Percentiles rank a stretch among this genome's conserved stretches.
phyloP scores from a whole-genome alignment of 345 rosid genomes.

The Populus nigra region DNA sequence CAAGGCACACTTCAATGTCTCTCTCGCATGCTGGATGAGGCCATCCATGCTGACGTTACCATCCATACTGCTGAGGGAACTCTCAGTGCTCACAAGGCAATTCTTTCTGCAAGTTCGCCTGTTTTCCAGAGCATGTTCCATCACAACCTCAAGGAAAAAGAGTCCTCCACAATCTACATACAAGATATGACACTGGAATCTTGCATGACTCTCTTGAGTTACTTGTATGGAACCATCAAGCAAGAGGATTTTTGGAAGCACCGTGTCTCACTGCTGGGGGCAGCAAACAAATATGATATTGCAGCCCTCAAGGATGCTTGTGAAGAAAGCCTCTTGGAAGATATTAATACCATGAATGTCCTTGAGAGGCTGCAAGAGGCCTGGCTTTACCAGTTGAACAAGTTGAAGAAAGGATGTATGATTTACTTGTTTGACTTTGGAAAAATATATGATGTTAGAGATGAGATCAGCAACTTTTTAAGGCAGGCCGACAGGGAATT shows the following conservation, averaged over 20 bases:
- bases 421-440: slow-evolving; percentile 83
- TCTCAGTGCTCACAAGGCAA: slow-evolving; percentile 76
- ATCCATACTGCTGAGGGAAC: slow-evolving; percentile 77
- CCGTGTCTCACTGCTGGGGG: slow-evolving; percentile 66
- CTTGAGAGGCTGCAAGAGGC: slow-evolving; percentile 90
- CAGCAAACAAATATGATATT: slow-evolving; percentile 85
- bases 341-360: slow-evolving; percentile 73
- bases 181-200: slow-evolving; percentile 83
- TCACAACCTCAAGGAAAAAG: slow-evolving; percentile 88
- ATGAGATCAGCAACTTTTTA: slow-evolving; percentile 70
- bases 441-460: slow-evolving; percentile 77
- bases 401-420: slow-evolving; percentile 82
- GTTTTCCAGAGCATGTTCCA: slow-evolving; percentile 91
- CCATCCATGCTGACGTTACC: slow-evolving; percentile 66
- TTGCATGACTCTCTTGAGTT: slow-evolving; percentile 72
- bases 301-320: slow-evolving; percentile 68
- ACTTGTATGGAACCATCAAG: slow-evolving; percentile 75
- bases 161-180: slow-evolving; percentile 70
- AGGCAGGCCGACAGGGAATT: slow-evolving; percentile 75
- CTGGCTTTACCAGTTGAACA: slow-evolving; percentile 82
- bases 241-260: slow-evolving; percentile 94
- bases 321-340: slow-evolving; percentile 87
- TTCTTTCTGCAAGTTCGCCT: slow-evolving; percentile 80
- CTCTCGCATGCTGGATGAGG: slow-evolving; percentile 83
- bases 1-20: slow-evolving; percentile 70